These are phyloP conservation scores for Basidiobolus meristosporus DNA, from an alignment of 371 early-diverging fungal genomes.

Conservation along the genomic window DNA sequence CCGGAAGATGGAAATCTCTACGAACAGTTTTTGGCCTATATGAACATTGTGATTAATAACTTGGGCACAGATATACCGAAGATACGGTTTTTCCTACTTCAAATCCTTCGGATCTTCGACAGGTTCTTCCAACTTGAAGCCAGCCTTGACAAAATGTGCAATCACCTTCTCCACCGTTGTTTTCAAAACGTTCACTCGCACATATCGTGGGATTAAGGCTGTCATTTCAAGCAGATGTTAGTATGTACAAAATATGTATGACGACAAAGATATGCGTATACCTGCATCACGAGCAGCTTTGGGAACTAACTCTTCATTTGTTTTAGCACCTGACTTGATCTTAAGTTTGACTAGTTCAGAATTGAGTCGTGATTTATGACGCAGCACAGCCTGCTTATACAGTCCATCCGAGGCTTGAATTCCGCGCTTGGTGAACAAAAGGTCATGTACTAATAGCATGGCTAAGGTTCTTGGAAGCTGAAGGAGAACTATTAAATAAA, in stretches of 20 bases:
- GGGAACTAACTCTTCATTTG: slow-evolving; percentile 37
- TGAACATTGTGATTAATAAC: not conserved
- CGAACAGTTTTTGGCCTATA: slow-evolving; percentile 12
- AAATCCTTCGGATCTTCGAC: slow-evolving; percentile 12
- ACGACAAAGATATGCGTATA: not conserved
- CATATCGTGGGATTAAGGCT: slow-evolving; percentile 47
- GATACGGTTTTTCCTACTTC: slow-evolving; percentile 8
- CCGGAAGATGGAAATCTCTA: slow-evolving; percentile 52
- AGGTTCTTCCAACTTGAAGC: slow-evolving; percentile 23
- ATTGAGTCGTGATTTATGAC: slow-evolving; percentile 43
- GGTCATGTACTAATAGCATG: slow-evolving; percentile 58
- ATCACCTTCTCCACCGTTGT: slow-evolving; percentile 47
- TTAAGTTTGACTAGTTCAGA: slow-evolving; percentile 60
- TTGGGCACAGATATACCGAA: not conserved
- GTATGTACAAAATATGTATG: not conserved
- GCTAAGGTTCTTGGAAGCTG: slow-evolving; percentile 12
- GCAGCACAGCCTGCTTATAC: slow-evolving; percentile 37
- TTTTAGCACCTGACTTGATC: slow-evolving; percentile 30
- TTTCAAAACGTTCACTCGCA: slow-evolving; percentile 52
- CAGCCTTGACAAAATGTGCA: slow-evolving; percentile 30
- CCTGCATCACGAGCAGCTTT: slow-evolving; percentile 3
- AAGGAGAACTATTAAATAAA: not conserved
- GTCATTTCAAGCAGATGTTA: not conserved
- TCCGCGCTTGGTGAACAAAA: slow-evolving; percentile 58
- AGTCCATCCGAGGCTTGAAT: slow-evolving; percentile 37